Evolutionary conservation across 139 green algal species (phyloP).

Genomic region (Bryopsis sp.): DNA sequence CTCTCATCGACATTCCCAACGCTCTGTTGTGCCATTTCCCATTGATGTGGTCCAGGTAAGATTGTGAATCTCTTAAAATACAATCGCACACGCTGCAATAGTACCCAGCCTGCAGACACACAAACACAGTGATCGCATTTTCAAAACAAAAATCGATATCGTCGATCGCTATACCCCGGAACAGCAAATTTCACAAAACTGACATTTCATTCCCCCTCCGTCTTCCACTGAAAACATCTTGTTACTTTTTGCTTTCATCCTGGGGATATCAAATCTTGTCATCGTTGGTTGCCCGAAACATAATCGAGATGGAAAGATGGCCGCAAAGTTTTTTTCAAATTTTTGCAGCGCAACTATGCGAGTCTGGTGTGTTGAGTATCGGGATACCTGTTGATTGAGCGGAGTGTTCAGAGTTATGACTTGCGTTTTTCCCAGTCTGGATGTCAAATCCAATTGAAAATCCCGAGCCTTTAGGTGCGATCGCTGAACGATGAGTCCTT

Average conservation of each 20-base stretch:
- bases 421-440: slow-evolving; percentile 67
- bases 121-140: slow-evolving; percentile 22
- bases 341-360: no score
- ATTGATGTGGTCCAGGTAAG: slow-evolving; percentile 98
- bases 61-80: slow-evolving; percentile 80
- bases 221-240: no score
- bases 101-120: slow-evolving; percentile 60
- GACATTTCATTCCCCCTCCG: no score
- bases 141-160: no score
- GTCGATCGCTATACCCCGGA: no score
- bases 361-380: slow-evolving; percentile 25
- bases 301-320: no score
- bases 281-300: no score
- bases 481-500: slow-evolving; percentile 77
- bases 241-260: no score
- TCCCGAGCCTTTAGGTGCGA: slow-evolving; percentile 61
- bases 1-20: slow-evolving; percentile 91
- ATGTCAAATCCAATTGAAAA: slow-evolving; percentile 64
- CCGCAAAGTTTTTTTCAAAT: no score
- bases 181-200: no score
- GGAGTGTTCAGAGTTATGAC: slow-evolving; percentile 64
- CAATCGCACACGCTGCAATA: slow-evolving; percentile 96
- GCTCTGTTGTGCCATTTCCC: slow-evolving; percentile 93
- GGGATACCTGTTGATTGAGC: slow-evolving; percentile 60
- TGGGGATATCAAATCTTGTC: no score